Evolutionary conservation across 2,329 filamentous ascomycete species (phyloP).

Genomic region (Fusarium pilosicola): DNA sequence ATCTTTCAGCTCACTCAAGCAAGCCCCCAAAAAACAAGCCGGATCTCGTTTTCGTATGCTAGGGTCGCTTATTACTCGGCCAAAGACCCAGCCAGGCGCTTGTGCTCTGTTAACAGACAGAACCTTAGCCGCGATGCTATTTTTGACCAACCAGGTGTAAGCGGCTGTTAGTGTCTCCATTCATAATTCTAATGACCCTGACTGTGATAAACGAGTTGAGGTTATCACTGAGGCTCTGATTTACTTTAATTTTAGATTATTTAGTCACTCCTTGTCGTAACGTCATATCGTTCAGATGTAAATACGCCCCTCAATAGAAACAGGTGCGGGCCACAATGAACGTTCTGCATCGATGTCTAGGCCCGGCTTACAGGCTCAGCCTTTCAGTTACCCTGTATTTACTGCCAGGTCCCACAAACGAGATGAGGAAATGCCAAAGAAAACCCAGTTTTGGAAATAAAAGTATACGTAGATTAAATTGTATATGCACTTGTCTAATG

Average conservation of each 20-base stretch:
- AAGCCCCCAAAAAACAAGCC: not conserved
- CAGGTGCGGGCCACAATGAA: not conserved
- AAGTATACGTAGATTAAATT: not conserved
- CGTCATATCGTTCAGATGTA: not conserved
- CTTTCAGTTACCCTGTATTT: not conserved
- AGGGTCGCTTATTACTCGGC: constrained; percentile 17
- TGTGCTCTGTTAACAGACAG: not conserved
- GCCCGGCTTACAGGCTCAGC: not conserved
- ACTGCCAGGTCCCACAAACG: not conserved
- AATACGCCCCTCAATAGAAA: not conserved
- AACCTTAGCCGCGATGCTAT: constrained; percentile 39
- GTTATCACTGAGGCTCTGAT: not conserved
- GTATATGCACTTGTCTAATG: not conserved
- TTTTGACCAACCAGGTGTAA: constrained; percentile 18
- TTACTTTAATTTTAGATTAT: not conserved
- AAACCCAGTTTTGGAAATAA: not conserved
- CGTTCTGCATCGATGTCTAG: not conserved
- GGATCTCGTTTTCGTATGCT: constrained; percentile 2
- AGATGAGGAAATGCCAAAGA: not conserved
- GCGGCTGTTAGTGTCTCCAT: not conserved
- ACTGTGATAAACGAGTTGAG: not conserved
- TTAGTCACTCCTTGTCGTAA: not conserved
- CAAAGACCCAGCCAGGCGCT: not conserved
- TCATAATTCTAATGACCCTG: not conserved
- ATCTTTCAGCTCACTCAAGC: not conserved